Conservation (phyloP, 805 yeast species). For the Jamesozyma gamospora region DNA sequence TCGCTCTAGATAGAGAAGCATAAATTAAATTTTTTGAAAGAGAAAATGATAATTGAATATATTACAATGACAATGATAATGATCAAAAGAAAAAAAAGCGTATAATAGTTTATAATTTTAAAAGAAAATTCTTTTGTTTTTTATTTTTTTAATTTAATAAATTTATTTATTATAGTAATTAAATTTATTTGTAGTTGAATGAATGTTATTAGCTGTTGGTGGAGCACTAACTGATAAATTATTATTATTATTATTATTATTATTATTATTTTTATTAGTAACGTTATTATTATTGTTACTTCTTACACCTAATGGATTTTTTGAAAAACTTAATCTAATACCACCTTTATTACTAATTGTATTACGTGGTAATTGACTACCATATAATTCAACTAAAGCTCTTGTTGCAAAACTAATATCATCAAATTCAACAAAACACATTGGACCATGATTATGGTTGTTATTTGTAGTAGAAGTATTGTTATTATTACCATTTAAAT, state of each 20-base stretch:
- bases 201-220: neutral
- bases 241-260: conserved; percentile 28
- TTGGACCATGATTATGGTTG: conserved; percentile 66
- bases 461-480: conserved; percentile 24
- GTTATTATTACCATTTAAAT: conserved; percentile 10
- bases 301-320: conserved; percentile 94
- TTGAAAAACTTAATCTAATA: conserved; percentile 79
- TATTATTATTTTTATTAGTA: conserved; percentile 48
- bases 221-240: neutral
- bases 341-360: conserved; percentile 61
- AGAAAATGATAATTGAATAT: too few species aligned
- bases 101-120: too few species aligned
- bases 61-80: too few species aligned
- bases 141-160: too few species aligned
- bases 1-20: too few species aligned
- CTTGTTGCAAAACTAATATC: conserved; percentile 84
- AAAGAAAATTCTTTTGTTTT: too few species aligned
- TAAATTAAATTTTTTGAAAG: too few species aligned
- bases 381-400: conserved; percentile 85
- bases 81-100: too few species aligned
- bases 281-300: conserved; percentile 44
- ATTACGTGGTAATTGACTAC: conserved; percentile 72
- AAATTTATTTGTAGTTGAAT: too few species aligned
- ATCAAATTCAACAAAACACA: conserved; percentile 97
- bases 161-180: too few species aligned